Evolutionary conservation across 345 rosid species (phyloP), one percentile per base, ranked within the genome.

Genomic region (Psidium friedrichsthalianum): DNA sequence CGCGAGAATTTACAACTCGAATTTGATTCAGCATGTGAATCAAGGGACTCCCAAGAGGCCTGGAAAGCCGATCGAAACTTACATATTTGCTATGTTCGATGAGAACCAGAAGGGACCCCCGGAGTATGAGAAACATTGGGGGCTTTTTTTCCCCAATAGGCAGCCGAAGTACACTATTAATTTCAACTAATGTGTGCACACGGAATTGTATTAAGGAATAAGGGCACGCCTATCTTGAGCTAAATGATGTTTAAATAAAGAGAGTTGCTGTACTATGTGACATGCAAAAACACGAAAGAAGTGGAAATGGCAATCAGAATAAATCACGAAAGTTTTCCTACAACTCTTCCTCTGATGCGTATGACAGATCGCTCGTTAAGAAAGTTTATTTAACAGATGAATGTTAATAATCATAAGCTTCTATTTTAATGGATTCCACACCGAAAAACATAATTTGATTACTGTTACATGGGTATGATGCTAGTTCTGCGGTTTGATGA

Each of bases 61-160:
- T 11, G 87, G 88, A 51, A 85, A 81, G 94, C 12, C 89, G 13
- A 69, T 92, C 6, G 96, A 93, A 87, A 93, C 98, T 6, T 95
- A 95, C 36, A 86, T 95, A 84, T 95, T 94, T 58, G 93, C 93
- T 13, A 88, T 91, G 93, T 95, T 89, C 84, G 87, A 95, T 83
- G 98, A 95, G 90, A 86, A 87, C 51, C 22, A 15, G 86, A 95
- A 94, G 86, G 59, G 6, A 36, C 36, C 36, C 20, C 91, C 91
- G 0, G 95, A 93, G 27, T 12, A 2, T 27, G 98, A 95, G 90
- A 95, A 88, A 86, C 53, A 83, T 8, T 89, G 87, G 86, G 95
- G 98, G 69, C 82, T 94, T 22, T 90, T 92, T 87, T 25, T 5
- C 12, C 94, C 95, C 0, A 86, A 91, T 36, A 88, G 83, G 57